Evolutionary conservation across 116 monocot species (phyloP), one percentile per base, ranked within the genome.

Genomic region (Iris pallida): DNA sequence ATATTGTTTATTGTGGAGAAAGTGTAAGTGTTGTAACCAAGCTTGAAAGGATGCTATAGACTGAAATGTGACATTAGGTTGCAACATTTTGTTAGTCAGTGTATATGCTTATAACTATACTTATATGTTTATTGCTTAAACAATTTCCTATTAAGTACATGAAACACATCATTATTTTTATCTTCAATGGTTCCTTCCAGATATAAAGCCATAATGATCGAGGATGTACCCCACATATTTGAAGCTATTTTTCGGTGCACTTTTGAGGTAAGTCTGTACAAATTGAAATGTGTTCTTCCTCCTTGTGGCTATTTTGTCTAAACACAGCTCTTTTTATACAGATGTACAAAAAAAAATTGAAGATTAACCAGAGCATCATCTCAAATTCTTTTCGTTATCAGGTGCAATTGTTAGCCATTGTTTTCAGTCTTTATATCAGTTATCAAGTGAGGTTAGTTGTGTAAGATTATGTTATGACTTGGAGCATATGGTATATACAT

Each of bases 271-370:
- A 60, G 57, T 19, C 15, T 47, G n/a, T 4, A 15, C 1, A 14
- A 8, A 12, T 13, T n/a, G 10, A 59, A 54, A 4, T n/a, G 11
- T 5, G 61, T 61, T 42, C 4, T 43, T 44, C 42, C 3, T 42
- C 61, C 44, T 67, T 16, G 5, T 46, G 8, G 10, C 41, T 40
- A 14, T 13, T 55, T 8, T 9, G 20, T 8, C 6, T 0, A 63
- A 9, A 45, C 6, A 5, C 20, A 16, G 11, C 18, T 5, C 15
- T 8, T 30, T 7, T 56, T 63, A 5, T 49, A 10, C 75, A 98
- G 98, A 98, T 98, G 98, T 93, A 93, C 7, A 98, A 12, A 92
- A 90, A 64, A 98, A 98, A 68, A 90, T 98, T 86, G 98, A 98
- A 69, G 98, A 98, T 77, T 98, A 98, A 53, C 98, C 98, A 5